Evolutionary conservation across 2,329 filamentous ascomycete genomes (phyloP).

Genomic region (Hypomyces rosellus): DNA sequence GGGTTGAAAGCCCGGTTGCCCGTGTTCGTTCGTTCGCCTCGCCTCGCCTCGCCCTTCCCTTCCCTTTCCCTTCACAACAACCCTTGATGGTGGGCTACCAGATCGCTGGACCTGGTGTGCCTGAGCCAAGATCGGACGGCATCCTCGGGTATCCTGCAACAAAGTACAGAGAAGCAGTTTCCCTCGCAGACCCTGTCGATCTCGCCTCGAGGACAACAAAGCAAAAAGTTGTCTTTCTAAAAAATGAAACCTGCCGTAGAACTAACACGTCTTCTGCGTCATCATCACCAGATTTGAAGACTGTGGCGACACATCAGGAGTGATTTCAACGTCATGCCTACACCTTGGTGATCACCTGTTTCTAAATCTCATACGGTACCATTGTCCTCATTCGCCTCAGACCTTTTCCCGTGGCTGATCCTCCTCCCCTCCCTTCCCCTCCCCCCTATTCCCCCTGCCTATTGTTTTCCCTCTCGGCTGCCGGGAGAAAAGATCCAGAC

Average conservation of each 20-base stretch:
- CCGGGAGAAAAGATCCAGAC: not conserved
- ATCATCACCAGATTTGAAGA: too few relatives aligned
- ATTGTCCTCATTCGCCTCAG: not conserved
- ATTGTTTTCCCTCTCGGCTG: not conserved
- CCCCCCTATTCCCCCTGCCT: not conserved
- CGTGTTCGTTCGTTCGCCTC: not conserved
- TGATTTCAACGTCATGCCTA: too few relatives aligned
- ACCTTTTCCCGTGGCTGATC: not conserved
- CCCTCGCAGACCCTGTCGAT: not conserved
- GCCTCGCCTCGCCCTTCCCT: not conserved
- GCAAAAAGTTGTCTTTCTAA: too few relatives aligned
- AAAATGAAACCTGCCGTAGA: too few relatives aligned
- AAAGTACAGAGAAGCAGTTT: not conserved
- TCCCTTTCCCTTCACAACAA: not conserved
- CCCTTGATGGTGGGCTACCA: not conserved
- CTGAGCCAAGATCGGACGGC: not conserved
- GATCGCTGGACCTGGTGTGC: constrained; percentile 5
- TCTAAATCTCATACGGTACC: not conserved
- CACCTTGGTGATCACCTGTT: too few relatives aligned
- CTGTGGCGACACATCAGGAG: too few relatives aligned
- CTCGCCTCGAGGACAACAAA: too few relatives aligned
- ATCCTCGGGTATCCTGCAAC: not conserved
- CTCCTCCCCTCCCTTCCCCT: not conserved
- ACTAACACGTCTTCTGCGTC: too few relatives aligned
- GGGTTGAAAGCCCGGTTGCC: not conserved